These are phyloP conservation scores for Zea mays DNA, from an alignment of 176 grass and related monocot species.

Conservation along the genomic window Zm-B73-REFERENCE-NAM-5.0 NC_050096.1:241204501-241205000, in stretches of 20 bases:
- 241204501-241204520: constrained; percentile 11
- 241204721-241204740: constrained; percentile 18
- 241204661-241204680: constrained; percentile 23
- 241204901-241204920: too few species aligned
- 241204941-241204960: too few species aligned
- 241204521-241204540: constrained; percentile 13
- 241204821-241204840: too few species aligned
- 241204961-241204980: too few species aligned
- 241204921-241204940: too few species aligned
- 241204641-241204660: constrained; percentile 19
- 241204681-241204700: background rate
- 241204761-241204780: constrained; percentile 28
- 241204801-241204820: background rate
- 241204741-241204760: constrained; percentile 14
- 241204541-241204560: constrained; percentile 46
- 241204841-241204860: too few species aligned
- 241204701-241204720: background rate
- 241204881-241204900: too few species aligned
- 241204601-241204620: constrained; percentile 86
- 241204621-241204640: constrained; percentile 39
- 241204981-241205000: too few species aligned
- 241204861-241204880: too few species aligned
- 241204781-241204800: constrained; percentile 20
- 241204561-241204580: constrained; percentile 95
- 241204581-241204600: constrained; percentile 97